Evolutionary conservation across 2,329 filamentous ascomycete genomes (phyloP), one percentile per base, ranked within the genome.

Genomic region (Penicillium sp.): DNA sequence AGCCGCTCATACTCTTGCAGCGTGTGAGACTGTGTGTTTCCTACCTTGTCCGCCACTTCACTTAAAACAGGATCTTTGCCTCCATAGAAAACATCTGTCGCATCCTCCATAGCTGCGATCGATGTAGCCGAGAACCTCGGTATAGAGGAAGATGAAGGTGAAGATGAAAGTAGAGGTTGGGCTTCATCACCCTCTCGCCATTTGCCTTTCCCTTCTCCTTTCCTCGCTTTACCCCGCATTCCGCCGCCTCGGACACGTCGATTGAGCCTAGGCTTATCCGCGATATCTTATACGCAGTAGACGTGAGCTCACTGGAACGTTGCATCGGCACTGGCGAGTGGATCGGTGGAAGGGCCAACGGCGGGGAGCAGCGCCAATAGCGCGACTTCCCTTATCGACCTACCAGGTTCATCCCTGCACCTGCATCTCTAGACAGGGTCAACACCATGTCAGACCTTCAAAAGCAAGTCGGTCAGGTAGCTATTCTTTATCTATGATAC

Each of bases 391-490:
- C 33, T 42, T 39, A 28, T 44, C 49, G 18, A 31, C 9, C 18
- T 32, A 27, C 5, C 27, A 41, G 3, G 8, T 29, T 33, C 25
- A 28, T 43, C 46, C 43, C 49, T 40, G 46, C 32, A 15, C 33
- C 3, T 37, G 33, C 15, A 20, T 12, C 15, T 37, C 33, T 37
- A 37, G 33, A 20, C 33, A 12, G 15, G 4, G 8, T 20, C 33
- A 37, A 32, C 31, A 32, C 18, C 15, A 37, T 37, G 9, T 46
- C 31, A 25, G 57, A 62, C 13, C 47, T 68, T 25, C 61, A 58
- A 38, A 69, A 60, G 41, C 58, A 67, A 57, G 63, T 67, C 15
- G 68, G 68, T 31, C 67, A 70, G 65, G 67, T 69, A 62, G 15
- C 39, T 24, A 4, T 6, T 29, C 4, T 2, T 35, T 25, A 4